Evolutionary conservation across 805 yeast species (phyloP), one percentile per base, ranked within the genome.

Genomic region (Lipomyces oligophaga): DNA sequence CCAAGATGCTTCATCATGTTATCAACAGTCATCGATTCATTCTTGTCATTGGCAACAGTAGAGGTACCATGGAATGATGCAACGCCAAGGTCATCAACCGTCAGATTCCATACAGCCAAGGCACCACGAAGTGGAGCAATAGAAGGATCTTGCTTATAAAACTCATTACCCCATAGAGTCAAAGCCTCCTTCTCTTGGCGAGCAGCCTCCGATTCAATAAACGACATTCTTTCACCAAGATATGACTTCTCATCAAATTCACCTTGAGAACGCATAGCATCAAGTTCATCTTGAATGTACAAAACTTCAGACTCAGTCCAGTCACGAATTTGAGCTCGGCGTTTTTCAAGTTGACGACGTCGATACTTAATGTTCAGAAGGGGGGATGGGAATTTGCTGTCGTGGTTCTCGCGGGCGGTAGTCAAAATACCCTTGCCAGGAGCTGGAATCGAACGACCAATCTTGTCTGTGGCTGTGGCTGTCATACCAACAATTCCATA

Each of bases 361-460:
- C 99, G 85, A 81, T 93, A 93, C 67, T 83, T 81, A 67, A 93
- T 81, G 68, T 88, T 85, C 72, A 93, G 73, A 71, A 85, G 73
- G 52, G 90, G 83, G 47, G 93, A 73, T 60, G 83, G 79, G 75
- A 78, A 83, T 70, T 83, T 82, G 74, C 82, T 75, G 61, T 75
- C 77, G 60, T 88, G 85, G 60, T 83, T 90, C 74, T 94, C 98
- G 65, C 95, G 83, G 49, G 98, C 98, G 65, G 96, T 87, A 52
- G 98, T 93, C 76, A 93, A 78, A 59, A 93, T 85, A 83, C 99
- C 99, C 75, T 90, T 87, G 69, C 99, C 99, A 72, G 99, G 99
- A 65, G 98, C 98, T 58, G 99, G 99, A 58, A 93, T 90, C 41
- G 97, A 89, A 74, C 97, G 84, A 66, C 97, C 97, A 67, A 90